phyloP scores from a whole-genome alignment of 2,329 filamentous ascomycete genomes.

The Akanthomyces lecanii region DNA sequence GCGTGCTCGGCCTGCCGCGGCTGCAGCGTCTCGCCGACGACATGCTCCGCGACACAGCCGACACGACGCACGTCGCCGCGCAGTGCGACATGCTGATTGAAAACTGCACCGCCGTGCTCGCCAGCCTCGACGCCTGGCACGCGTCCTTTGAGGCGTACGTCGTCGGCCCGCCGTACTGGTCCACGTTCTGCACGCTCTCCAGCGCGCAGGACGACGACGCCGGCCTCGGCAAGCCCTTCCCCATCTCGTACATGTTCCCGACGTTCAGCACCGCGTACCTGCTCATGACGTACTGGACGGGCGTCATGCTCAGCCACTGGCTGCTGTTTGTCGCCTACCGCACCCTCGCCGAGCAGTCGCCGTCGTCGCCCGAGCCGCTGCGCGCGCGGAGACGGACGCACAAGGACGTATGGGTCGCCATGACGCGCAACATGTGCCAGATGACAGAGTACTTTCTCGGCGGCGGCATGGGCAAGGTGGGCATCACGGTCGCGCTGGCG shows the following conservation, averaged over 20 bases:
- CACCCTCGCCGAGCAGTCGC: conserved; percentile 4
- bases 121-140: neutral
- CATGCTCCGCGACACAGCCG: neutral
- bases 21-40: conserved; percentile 13
- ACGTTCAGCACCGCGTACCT: conserved; percentile 12
- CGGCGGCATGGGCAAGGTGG: neutral
- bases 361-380: neutral
- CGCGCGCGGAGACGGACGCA: neutral
- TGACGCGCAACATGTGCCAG: conserved; percentile 17
- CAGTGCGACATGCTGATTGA: neutral
- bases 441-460: conserved; percentile 15
- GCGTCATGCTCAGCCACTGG: conserved; percentile 12
- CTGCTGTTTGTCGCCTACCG: conserved; percentile 4
- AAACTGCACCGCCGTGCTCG: neutral
- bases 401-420: conserved; percentile 6
- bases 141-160: neutral
- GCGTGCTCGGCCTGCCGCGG: conserved; percentile 11
- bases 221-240: conserved; percentile 15
- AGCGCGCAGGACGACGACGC: conserved; percentile 10
- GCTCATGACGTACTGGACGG: conserved; percentile 18
- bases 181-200: conserved; percentile 5
- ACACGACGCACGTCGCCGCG: neutral
- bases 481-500: neutral
- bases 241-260: conserved; percentile 11
- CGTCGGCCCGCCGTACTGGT: conserved; percentile 12